A percentile compares a stretch with the other conserved stretches of the same genome.
phyloP scores from a whole-genome alignment of 257 asterid genomes.

The Datura wrightii region DNA sequence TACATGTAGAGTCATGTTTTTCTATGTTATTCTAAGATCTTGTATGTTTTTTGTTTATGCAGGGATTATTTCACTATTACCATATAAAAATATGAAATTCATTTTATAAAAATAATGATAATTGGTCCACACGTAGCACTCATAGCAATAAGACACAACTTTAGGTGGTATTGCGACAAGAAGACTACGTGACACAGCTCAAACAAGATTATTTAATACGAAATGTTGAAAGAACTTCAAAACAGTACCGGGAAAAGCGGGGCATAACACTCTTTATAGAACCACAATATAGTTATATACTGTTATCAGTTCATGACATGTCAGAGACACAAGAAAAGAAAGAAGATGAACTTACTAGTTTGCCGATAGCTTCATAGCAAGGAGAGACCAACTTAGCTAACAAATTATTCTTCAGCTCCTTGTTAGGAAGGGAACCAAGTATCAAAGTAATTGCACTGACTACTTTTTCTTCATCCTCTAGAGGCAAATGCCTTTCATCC shows the following conservation, averaged over 20 bases:
- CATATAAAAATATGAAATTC: constrained; percentile 1
- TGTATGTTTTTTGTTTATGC: constrained; percentile 19
- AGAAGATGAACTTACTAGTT: constrained; percentile 65
- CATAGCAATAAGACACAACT: constrained; percentile 11
- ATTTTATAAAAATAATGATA: not conserved
- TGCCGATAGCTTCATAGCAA: constrained; percentile 67
- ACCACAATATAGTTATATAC: not conserved
- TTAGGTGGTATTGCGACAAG: not conserved
- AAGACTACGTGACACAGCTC: not conserved
- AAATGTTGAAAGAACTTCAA: not conserved
- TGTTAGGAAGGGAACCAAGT: constrained; percentile 74
- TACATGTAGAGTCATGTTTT: constrained; percentile 3
- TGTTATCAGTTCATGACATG: not conserved
- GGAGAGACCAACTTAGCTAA: constrained; percentile 73
- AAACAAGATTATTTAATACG: constrained; percentile 17
- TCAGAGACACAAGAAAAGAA: constrained; percentile 16
- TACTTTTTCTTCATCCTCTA: constrained; percentile 86
- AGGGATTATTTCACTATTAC: not conserved
- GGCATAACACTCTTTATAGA: not conserved
- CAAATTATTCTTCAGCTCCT: constrained; percentile 72
- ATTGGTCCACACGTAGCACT: not conserved
- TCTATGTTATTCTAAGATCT: not conserved
- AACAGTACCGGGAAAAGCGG: not conserved
- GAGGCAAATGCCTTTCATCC: constrained; percentile 70
- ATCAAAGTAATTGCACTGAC: constrained; percentile 70